phyloP scores from a whole-genome alignment of 2,329 filamentous ascomycete genomes.

The Laburnicola sp. region DNA sequence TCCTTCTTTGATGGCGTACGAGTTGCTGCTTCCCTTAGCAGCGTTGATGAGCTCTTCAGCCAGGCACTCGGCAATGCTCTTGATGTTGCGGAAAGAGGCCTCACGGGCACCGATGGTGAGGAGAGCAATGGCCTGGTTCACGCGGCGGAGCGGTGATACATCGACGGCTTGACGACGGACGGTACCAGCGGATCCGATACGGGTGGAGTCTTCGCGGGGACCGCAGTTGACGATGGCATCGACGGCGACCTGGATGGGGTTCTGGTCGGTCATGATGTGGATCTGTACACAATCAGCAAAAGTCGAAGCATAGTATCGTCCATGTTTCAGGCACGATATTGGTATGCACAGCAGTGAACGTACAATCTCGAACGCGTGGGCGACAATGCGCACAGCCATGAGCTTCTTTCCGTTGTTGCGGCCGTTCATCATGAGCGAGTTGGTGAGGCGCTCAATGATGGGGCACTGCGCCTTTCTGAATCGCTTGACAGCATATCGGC shows the following conservation, averaged over 20 bases:
- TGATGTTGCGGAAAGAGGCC: slow-evolving; percentile 99
- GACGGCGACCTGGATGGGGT: slow-evolving; percentile 99
- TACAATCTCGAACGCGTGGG: slow-evolving; percentile 99
- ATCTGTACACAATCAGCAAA: slow-evolving; percentile 61
- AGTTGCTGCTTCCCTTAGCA: slow-evolving; percentile 99
- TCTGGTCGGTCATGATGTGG: slow-evolving; percentile 99
- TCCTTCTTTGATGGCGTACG: slow-evolving; percentile 99
- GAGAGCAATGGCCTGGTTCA: slow-evolving; percentile 99
- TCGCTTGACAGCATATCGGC: slow-evolving; percentile 98
- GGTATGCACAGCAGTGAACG: slow-evolving; percentile 48
- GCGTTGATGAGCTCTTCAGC: slow-evolving; percentile 99
- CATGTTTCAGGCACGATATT: neutral
- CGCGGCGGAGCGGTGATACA: slow-evolving; percentile 97
- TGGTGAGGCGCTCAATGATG: slow-evolving; percentile 99
- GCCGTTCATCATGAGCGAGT: slow-evolving; percentile 99
- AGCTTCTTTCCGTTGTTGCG: slow-evolving; percentile 99
- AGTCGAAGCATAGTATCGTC: neutral
- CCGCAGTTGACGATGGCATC: slow-evolving; percentile 99
- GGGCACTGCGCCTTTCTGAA: slow-evolving; percentile 99
- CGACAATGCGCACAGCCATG: slow-evolving; percentile 99
- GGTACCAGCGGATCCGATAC: slow-evolving; percentile 99
- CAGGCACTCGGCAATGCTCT: slow-evolving; percentile 99
- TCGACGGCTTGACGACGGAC: slow-evolving; percentile 99
- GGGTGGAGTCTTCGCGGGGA: slow-evolving; percentile 98
- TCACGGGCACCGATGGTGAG: slow-evolving; percentile 99